These are phyloP conservation scores for Nemania sp. DNA, from an alignment of 2,329 filamentous ascomycete species.

Conservation along the genomic window DNA sequence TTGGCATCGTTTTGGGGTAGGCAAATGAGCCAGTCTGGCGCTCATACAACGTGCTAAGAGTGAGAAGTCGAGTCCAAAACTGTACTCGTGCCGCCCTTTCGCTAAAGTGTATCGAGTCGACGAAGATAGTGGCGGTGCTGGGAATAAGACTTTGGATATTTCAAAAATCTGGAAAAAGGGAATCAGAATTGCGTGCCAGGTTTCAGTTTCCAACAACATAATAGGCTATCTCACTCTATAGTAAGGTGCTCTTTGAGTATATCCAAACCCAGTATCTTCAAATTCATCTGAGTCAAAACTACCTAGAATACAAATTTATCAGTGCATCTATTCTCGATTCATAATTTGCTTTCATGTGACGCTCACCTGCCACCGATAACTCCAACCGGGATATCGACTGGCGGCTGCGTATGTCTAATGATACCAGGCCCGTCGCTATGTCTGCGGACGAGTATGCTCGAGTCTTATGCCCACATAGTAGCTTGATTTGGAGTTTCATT, in stretches of 20 bases:
- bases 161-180: background rate
- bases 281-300: no score
- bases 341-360: no score
- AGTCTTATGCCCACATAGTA: background rate
- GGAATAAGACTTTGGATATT: slow-evolving; percentile 10
- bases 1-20: background rate
- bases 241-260: no score
- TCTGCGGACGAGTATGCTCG: slow-evolving; percentile 14
- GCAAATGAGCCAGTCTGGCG: background rate
- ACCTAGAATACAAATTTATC: no score
- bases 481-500: background rate
- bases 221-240: no score
- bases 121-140: background rate
- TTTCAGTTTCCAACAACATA: no score
- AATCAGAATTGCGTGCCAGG: no score
- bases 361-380: background rate
- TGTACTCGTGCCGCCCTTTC: slow-evolving; percentile 1
- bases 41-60: slow-evolving; percentile 5
- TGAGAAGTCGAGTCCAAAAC: slow-evolving; percentile 6
- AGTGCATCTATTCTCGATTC: no score
- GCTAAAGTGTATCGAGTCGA: slow-evolving; percentile 16
- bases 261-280: no score
- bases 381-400: slow-evolving; percentile 7
- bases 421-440: slow-evolving; percentile 4
- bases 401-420: slow-evolving; percentile 6